Evolutionary conservation across 2,329 filamentous ascomycete genomes (phyloP).

Genomic region (Aspergillus thermomutatus): DNA sequence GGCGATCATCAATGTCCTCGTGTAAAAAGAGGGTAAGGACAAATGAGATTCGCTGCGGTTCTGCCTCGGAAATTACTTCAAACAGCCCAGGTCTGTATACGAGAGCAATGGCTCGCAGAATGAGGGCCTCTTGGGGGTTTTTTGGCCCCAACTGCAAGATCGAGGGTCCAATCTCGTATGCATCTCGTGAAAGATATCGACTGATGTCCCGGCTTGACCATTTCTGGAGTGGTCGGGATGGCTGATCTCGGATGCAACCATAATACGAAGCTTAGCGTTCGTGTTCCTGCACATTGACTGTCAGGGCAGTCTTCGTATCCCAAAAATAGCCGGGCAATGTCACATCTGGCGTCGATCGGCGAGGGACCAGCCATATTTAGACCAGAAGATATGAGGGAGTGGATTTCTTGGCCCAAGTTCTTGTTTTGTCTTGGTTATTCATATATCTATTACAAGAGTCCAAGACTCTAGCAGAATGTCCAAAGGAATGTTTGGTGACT

Average conservation of each 20-base stretch:
- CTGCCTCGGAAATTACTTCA: neutral
- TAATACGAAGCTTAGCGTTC: neutral
- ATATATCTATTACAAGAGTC: too few species aligned
- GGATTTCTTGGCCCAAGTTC: too few species aligned
- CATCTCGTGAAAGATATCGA: neutral
- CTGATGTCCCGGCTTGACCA: neutral
- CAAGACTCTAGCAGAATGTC: too few species aligned
- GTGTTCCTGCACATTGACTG: neutral
- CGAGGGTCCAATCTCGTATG: neutral
- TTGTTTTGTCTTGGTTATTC: too few species aligned
- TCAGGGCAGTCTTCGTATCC: neutral
- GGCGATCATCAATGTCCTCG: neutral
- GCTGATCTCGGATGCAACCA: neutral
- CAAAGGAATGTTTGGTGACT: too few species aligned
- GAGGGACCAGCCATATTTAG: neutral
- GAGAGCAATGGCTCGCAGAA: neutral
- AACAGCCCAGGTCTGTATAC: neutral
- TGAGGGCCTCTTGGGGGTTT: neutral
- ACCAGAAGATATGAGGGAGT: too few species aligned
- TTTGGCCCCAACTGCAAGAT: neutral
- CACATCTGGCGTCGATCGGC: neutral
- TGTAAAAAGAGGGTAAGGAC: neutral
- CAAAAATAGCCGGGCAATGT: neutral
- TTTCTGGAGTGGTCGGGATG: neutral
- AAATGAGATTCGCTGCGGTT: neutral